These are phyloP conservation scores for Colletotrichum echinochloae DNA, from an alignment of 2,329 filamentous ascomycete species.

Conservation along the genomic window DNA sequence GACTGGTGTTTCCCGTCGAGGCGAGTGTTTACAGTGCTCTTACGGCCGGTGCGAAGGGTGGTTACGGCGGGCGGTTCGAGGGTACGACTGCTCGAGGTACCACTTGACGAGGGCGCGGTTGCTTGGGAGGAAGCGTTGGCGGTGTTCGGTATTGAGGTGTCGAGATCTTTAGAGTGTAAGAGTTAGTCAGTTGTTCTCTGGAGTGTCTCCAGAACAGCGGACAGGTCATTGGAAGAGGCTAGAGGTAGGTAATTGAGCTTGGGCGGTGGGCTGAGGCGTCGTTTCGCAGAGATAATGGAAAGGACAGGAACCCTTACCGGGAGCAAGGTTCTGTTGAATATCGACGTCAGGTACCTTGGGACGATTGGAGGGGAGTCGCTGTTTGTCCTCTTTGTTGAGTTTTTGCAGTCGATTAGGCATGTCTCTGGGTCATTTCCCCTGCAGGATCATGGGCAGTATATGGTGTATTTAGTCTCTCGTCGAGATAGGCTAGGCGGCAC, in stretches of 20 bases:
- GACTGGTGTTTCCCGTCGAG: constrained; percentile 45
- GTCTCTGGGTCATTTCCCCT: constrained; percentile 42
- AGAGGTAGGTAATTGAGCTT: constrained; percentile 7
- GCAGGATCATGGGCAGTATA: background rate
- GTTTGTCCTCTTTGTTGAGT: constrained; percentile 47
- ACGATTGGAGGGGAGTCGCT: constrained; percentile 35
- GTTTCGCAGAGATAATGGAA: constrained; percentile 27
- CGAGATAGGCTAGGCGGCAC: constrained; percentile 13
- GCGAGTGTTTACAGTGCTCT: constrained; percentile 51
- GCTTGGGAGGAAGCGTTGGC: constrained; percentile 4
- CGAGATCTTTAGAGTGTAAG: constrained; percentile 16
- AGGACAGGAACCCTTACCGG: constrained; percentile 40
- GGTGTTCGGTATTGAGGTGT: constrained; percentile 5
- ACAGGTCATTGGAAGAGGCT: constrained; percentile 10
- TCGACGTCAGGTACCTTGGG: constrained; percentile 46
- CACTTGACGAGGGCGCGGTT: constrained; percentile 38
- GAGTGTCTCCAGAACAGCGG: constrained; percentile 2
- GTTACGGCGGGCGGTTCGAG: constrained; percentile 53
- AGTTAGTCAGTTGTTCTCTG: constrained; percentile 7
- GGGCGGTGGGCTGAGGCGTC: constrained; percentile 13
- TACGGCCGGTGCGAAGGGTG: constrained; percentile 50
- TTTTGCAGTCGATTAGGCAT: constrained; percentile 49
- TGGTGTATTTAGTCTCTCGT: background rate
- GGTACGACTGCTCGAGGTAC: constrained; percentile 46
- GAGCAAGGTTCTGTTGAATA: constrained; percentile 49